Percentiles rank a stretch among this genome's conserved stretches.
Conservation (phyloP, 75 land plant genomes). For the Chamaecyparis obtusa region DNA sequence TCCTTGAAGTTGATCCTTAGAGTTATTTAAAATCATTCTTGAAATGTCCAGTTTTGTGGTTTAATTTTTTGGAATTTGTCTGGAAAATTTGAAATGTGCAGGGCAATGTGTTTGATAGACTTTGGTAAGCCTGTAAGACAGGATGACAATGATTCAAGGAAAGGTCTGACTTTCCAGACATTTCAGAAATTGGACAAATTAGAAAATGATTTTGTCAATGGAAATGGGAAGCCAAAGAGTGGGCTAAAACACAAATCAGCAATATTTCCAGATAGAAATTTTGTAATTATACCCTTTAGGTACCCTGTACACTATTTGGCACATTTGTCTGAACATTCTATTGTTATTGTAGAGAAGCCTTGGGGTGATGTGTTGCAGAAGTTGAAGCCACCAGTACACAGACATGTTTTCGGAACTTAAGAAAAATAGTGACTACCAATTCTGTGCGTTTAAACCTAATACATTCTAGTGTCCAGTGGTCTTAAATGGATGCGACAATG, state of each 20-base stretch:
- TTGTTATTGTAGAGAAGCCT: conserved; percentile 77
- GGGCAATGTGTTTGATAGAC: conserved; percentile 96
- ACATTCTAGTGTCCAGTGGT: not conserved
- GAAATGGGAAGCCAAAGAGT: conserved; percentile 31
- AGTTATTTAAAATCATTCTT: not conserved
- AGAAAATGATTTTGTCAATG: conserved; percentile 28
- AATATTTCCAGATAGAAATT: conserved; percentile 34
- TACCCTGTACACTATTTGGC: conserved; percentile 88
- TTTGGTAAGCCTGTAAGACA: conserved; percentile 65
- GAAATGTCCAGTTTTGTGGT: not conserved
- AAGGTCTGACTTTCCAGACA: conserved; percentile 5
- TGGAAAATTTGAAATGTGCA: conserved; percentile 25
- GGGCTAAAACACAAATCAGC: conserved; percentile 3
- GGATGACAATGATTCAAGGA: conserved; percentile 33
- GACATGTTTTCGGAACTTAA: conserved; percentile 92
- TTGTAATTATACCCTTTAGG: conserved; percentile 56
- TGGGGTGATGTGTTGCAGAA: conserved; percentile 80
- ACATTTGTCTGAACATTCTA: conserved; percentile 59
- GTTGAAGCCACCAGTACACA: conserved; percentile 88
- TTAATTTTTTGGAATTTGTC: conserved; percentile 1
- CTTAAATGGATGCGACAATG: not conserved
- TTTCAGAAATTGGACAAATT: conserved; percentile 14
- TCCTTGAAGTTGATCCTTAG: not conserved
- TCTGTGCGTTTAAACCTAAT: not conserved
- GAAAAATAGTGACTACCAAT: not conserved